Evolutionary conservation across 352 stramenopile genomes (phyloP).

Genomic region (Globisporangium lucens): DNA sequence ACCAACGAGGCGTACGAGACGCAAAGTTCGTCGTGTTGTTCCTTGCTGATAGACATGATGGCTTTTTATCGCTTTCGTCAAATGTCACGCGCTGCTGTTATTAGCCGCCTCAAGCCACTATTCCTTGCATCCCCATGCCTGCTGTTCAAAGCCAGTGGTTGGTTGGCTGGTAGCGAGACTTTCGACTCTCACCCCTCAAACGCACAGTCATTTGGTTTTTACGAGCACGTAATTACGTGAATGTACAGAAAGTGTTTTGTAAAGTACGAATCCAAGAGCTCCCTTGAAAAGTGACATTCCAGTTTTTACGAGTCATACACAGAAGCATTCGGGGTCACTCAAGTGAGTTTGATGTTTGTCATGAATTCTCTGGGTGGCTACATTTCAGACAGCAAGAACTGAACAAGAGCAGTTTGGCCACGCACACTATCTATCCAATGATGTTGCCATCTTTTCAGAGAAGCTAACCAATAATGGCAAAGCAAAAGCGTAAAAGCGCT

Average conservation of each 20-base stretch:
- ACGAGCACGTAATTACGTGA: constrained; percentile 1
- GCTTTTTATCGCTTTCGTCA: constrained; percentile 48
- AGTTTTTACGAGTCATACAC: background rate
- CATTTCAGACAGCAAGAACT: background rate
- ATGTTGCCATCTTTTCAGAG: background rate
- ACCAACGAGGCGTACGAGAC: constrained; percentile 82
- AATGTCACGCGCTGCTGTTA: constrained; percentile 27
- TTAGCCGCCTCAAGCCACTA: constrained; percentile 11
- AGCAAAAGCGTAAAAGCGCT: background rate
- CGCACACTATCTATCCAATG: background rate
- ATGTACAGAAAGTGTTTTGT: background rate
- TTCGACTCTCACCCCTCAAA: background rate
- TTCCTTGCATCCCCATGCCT: background rate
- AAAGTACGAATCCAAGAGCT: constrained; percentile 5
- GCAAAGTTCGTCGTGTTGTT: constrained; percentile 85
- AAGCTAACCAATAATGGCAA: background rate
- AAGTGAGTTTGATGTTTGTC: background rate
- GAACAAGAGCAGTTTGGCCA: no score
- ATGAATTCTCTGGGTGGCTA: background rate
- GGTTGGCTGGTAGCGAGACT: constrained; percentile 19
- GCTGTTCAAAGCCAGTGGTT: constrained; percentile 11
- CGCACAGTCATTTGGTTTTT: constrained; percentile 1
- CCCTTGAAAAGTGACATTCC: background rate
- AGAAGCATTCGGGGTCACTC: background rate
- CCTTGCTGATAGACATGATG: constrained; percentile 81